Conservation (phyloP, 106 monocot genomes). For the Agapanthus africanus region DNA sequence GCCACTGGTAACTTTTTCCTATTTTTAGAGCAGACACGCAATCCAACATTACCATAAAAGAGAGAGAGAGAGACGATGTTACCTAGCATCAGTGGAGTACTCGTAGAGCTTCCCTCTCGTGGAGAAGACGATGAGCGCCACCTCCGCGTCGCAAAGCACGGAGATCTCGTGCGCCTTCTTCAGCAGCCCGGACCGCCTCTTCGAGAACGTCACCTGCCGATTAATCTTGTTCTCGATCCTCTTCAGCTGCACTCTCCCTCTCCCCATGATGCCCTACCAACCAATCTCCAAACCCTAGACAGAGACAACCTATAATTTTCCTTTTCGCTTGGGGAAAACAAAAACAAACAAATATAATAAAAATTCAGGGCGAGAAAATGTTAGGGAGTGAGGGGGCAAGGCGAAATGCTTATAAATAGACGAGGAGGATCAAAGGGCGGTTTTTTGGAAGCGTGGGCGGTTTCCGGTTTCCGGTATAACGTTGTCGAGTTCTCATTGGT, state of each 20-base stretch:
- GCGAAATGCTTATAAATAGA: no score
- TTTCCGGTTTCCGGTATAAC: neutral
- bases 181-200: conserved; percentile 8
- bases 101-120: conserved; percentile 7
- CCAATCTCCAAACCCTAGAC: no score
- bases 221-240: conserved; percentile 19
- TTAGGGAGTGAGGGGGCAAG: no score
- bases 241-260: conserved; percentile 16
- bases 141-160: neutral
- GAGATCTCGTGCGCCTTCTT: neutral
- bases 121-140: conserved; percentile 13
- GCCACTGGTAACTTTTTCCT: no score
- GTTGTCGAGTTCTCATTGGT: conserved; percentile 12
- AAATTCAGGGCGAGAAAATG: no score
- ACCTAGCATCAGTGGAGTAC: conserved; percentile 8
- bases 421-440: no score
- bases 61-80: no score
- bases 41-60: no score
- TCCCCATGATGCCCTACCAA: conserved; percentile 10
- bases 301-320: no score
- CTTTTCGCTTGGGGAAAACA: no score
- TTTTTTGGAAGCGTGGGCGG: neutral
- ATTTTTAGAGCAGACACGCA: no score
- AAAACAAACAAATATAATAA: no score
- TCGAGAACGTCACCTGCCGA: conserved; percentile 13